phyloP scores from a whole-genome alignment of 331 rosid species.

The Saraca asoca region DNA sequence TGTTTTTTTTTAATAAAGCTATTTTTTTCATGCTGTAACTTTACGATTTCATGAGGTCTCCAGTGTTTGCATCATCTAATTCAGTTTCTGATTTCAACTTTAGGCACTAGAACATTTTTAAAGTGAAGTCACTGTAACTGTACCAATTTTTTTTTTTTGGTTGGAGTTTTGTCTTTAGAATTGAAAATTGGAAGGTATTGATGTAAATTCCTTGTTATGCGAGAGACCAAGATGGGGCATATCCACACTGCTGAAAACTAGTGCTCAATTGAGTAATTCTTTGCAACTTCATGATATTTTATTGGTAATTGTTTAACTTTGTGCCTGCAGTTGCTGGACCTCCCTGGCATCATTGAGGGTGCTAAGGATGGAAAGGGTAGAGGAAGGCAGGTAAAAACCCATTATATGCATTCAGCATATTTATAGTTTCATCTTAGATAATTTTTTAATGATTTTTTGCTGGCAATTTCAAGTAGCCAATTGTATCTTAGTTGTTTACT shows the following conservation, averaged over 20 bases:
- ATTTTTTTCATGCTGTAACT: not conserved
- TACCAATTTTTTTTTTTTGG: not conserved
- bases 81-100: slow-evolving; percentile 23
- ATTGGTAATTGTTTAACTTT: slow-evolving; percentile 26
- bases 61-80: slow-evolving; percentile 2
- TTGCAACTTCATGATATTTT: not conserved
- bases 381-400: slow-evolving; percentile 88
- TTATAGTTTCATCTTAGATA: slow-evolving; percentile 4
- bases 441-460: slow-evolving; percentile 17
- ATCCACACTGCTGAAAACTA: not conserved
- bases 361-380: slow-evolving; percentile 98
- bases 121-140: not conserved
- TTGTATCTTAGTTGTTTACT: slow-evolving; percentile 1
- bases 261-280: not conserved
- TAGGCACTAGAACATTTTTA: not conserved
- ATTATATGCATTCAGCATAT: not conserved
- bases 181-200: slow-evolving; percentile 2
- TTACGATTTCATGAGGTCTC: not conserved
- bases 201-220: not conserved
- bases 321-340: slow-evolving; percentile 87
- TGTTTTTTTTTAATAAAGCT: no score
- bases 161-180: no score
- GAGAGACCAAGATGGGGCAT: not conserved
- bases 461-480: slow-evolving; percentile 12
- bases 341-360: slow-evolving; percentile 98